Conservation (phyloP, 768 basidiomycete genomes). For the Tylopilus sp. region DNA sequence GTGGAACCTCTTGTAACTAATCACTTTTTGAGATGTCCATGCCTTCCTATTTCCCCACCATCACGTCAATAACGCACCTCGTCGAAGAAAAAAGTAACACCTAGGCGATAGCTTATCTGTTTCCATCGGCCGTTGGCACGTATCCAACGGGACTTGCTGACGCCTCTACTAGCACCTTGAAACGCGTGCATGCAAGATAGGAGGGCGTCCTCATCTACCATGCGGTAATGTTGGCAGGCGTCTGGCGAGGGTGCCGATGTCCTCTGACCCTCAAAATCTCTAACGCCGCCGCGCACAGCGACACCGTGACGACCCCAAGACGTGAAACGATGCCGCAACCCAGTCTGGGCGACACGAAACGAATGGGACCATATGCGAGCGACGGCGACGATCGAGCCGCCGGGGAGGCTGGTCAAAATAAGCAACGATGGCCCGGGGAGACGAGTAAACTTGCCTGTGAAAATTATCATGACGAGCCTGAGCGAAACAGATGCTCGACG, state of each 20-base stretch:
- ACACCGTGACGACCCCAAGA: too few species aligned
- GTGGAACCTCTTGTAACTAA: background rate
- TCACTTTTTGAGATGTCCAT: background rate
- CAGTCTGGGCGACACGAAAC: background rate
- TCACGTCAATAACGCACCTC: background rate
- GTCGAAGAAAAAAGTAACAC: background rate
- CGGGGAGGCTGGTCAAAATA: too few species aligned
- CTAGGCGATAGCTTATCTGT: background rate
- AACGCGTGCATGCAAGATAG: background rate
- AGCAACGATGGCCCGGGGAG: too few species aligned
- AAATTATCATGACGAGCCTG: too few species aligned
- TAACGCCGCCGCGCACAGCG: too few species aligned
- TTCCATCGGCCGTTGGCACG: background rate
- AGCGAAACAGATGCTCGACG: too few species aligned
- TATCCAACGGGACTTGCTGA: background rate
- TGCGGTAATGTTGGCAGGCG: background rate
- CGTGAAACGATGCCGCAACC: background rate
- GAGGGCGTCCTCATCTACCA: background rate
- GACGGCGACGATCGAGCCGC: too few species aligned
- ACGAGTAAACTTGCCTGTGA: too few species aligned
- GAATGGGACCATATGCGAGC: too few species aligned
- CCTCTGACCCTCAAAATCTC: too few species aligned
- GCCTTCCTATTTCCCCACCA: background rate
- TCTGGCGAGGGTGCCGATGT: too few species aligned
- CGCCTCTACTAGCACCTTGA: background rate